Evolutionary conservation across 805 yeast species (phyloP), one percentile per base, ranked within the genome.

Genomic region (Ogataea nonfermentans): DNA sequence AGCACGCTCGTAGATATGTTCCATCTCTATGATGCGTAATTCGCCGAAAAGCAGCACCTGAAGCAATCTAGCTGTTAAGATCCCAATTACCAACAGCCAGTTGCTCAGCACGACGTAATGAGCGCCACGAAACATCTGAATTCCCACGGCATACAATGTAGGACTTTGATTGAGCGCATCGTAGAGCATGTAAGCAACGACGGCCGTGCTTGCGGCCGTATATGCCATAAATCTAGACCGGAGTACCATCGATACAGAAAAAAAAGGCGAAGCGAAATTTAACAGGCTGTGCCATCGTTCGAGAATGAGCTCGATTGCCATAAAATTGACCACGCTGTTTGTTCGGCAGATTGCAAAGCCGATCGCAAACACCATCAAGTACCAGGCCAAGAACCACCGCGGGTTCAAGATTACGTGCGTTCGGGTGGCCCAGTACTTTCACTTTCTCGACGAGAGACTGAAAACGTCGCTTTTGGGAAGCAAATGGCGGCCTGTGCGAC

Each of bases 291-390:
- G 42, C 24, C 12, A 13, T 29, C 15, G 16, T 12, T 23, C 27
- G 13, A 13, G 29, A 17, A 84, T 85, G 93, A 84, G 91, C 65
- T 78, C 84, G 17, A 73, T 86, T 25, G 88, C 90, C 8, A 69
- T 85, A 34, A 86, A 86, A 57, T 64, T 86, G 49, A 77, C 87
- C 9, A 74, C 90, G 16, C 71, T 86, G 38, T 70, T 84, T 38
- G 76, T 85, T 6, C 63, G 90, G 46, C 86, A 91, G 25, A 67
- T 86, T 29, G 82, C 95, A 25, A 85, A 83, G 57, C 95, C 95
- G 1, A 71, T 86, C 22, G 87, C 91, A 3, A 79, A 71, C 41
- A 67, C 78, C 2, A 67, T 87, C 40, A 87, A 85, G 56, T 67
- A 76, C 12, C 88, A 83, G 53, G 93, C 95, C 12, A 78, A 79